phyloP scores from a whole-genome alignment of 169 alveolate genomes.

The Eimeria mitis region DNA sequence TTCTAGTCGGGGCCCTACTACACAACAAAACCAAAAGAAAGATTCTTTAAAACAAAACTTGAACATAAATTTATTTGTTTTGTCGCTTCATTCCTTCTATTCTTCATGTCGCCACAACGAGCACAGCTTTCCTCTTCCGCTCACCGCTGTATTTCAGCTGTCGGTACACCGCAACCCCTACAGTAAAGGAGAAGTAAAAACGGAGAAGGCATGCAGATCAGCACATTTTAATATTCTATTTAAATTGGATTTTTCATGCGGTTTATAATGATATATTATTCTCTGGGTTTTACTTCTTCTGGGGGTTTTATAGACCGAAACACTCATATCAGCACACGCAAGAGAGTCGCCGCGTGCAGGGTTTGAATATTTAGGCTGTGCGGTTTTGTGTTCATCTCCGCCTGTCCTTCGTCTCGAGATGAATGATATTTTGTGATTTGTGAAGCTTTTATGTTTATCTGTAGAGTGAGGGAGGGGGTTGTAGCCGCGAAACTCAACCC shows the following conservation, averaged over 20 bases:
- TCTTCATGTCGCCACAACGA: not conserved
- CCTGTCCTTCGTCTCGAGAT: not conserved
- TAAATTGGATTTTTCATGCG: not conserved
- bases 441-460: not conserved
- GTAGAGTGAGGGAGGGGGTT: not conserved
- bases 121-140: not conserved
- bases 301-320: too few relatives aligned
- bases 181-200: not conserved
- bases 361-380: too few relatives aligned
- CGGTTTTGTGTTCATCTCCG: too few relatives aligned
- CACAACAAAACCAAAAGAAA: too few relatives aligned
- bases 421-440: not conserved
- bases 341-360: not conserved
- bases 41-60: not conserved
- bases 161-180: not conserved
- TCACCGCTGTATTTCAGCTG: not conserved
- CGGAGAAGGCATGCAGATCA: too few relatives aligned
- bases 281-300: too few relatives aligned
- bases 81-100: not conserved
- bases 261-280: not conserved
- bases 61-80: too few relatives aligned
- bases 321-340: not conserved
- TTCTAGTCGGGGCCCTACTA: not conserved
- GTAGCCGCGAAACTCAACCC: not conserved
- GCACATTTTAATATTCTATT: too few relatives aligned